Evolutionary conservation across 2,329 filamentous ascomycete genomes (phyloP).

Genomic region (Magnaporthiopsis poae): DNA sequence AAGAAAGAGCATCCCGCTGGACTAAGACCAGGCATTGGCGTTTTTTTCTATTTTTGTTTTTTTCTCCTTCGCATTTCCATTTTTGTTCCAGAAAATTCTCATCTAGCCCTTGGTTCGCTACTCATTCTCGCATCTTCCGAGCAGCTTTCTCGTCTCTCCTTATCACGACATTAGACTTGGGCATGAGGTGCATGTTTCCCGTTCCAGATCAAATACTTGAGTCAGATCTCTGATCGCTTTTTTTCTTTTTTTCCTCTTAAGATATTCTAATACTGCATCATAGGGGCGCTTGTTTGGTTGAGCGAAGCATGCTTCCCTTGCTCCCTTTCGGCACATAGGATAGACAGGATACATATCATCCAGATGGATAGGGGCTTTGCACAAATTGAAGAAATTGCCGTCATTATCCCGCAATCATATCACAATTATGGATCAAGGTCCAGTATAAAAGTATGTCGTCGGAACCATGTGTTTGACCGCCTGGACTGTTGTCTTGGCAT

Average conservation of each 20-base stretch:
- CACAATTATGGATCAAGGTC: not conserved
- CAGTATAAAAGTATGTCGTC: not conserved
- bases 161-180: not conserved
- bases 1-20: not conserved
- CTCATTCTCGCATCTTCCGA: not conserved
- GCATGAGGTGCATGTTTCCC: not conserved
- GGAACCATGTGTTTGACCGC: not conserved
- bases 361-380: not conserved
- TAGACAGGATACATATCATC: not conserved
- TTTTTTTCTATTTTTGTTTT: not conserved
- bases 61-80: not conserved
- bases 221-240: not conserved
- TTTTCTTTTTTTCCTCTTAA: not conserved
- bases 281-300: not conserved
- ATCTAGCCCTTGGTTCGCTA: not conserved
- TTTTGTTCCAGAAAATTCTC: not conserved
- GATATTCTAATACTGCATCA: not conserved
- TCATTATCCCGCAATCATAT: not conserved
- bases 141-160: conserved; percentile 1
- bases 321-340: not conserved
- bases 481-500: too few relatives aligned
- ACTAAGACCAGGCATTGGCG: not conserved
- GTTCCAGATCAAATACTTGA: not conserved
- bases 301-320: not conserved
- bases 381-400: not conserved